Evolutionary conservation across 1,284 basidiomycete genomes (phyloP).

Genomic region (Clitocybe nebularis): DNA sequence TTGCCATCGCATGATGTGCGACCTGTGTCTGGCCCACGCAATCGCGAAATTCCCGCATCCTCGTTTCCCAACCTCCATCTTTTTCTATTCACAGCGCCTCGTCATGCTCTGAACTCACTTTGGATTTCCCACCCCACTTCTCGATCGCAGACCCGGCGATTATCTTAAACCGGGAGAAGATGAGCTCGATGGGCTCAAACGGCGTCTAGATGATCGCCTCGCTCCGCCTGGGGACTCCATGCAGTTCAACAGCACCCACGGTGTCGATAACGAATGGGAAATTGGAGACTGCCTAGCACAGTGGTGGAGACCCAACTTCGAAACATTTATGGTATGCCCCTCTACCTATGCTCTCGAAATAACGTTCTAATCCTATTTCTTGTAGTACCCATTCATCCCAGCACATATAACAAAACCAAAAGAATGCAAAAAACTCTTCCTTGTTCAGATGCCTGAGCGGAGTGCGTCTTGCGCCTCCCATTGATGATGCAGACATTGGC

Average conservation of each 20-base stretch:
- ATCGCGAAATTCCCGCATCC: too few relatives aligned
- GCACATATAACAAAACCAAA: slow-evolving; percentile 97
- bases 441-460: slow-evolving; percentile 92
- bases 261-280: slow-evolving; percentile 88
- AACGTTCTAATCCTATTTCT: slow-evolving; percentile 1
- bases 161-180: slow-evolving; percentile 96
- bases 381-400: slow-evolving; percentile 95
- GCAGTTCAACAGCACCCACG: slow-evolving; percentile 69
- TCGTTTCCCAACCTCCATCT: slow-evolving; percentile 1
- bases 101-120: not conserved
- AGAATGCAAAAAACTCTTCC: slow-evolving; percentile 95
- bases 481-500: not conserved
- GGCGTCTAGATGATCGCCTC: slow-evolving; percentile 83
- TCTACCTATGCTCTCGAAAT: slow-evolving; percentile 1
- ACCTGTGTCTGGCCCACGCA: too few relatives aligned
- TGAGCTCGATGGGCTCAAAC: slow-evolving; percentile 86
- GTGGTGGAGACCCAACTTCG: slow-evolving; percentile 98
- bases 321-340: slow-evolving; percentile 89
- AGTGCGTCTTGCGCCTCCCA: slow-evolving; percentile 52
- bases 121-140: not conserved
- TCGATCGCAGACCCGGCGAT: slow-evolving; percentile 81
- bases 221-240: slow-evolving; percentile 62
- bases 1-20: too few relatives aligned
- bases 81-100: not conserved
- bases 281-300: slow-evolving; percentile 92